Evolutionary conservation across 2,329 filamentous ascomycete genomes (phyloP).

Genomic region (Hymenoscyphus repandus): DNA sequence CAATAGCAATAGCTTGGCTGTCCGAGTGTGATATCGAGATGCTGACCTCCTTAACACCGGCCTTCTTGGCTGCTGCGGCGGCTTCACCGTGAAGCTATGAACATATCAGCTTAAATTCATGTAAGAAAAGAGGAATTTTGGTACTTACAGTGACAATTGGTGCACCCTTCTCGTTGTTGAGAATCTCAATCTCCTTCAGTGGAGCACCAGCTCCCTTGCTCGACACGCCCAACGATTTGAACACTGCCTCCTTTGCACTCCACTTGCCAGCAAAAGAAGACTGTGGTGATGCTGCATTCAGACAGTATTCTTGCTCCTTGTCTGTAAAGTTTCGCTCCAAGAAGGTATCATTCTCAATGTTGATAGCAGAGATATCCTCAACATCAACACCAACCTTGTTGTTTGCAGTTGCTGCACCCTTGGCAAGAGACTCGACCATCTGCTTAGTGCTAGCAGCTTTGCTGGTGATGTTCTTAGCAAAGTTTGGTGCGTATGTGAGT

Average conservation of each 20-base stretch:
- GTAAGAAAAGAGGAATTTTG: constrained; percentile 4
- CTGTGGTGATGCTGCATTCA: constrained; percentile 69
- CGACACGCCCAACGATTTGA: constrained; percentile 88
- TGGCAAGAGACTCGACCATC: constrained; percentile 72
- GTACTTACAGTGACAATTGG: constrained; percentile 76
- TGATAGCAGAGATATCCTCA: constrained; percentile 80
- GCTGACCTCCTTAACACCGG: constrained; percentile 80
- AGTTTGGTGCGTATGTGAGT: constrained; percentile 66
- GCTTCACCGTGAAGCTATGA: constrained; percentile 79
- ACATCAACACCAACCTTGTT: constrained; percentile 92
- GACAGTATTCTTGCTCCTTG: constrained; percentile 81
- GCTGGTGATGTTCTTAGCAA: constrained; percentile 53
- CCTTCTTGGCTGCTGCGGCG: constrained; percentile 74
- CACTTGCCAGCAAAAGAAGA: constrained; percentile 92
- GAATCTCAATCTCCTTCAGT: constrained; percentile 91
- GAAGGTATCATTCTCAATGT: constrained; percentile 91
- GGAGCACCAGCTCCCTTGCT: constrained; percentile 85
- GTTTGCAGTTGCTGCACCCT: constrained; percentile 52
- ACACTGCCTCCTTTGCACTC: constrained; percentile 97
- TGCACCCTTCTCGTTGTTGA: constrained; percentile 72
- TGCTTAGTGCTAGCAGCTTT: constrained; percentile 52
- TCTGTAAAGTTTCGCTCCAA: constrained; percentile 90
- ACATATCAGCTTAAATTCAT: constrained; percentile 10
- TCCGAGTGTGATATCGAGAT: constrained; percentile 97
- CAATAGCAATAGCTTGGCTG: constrained; percentile 88